phyloP scores from a whole-genome alignment of 2,329 filamentous ascomycete genomes.

The Didymella lethalis region DNA sequence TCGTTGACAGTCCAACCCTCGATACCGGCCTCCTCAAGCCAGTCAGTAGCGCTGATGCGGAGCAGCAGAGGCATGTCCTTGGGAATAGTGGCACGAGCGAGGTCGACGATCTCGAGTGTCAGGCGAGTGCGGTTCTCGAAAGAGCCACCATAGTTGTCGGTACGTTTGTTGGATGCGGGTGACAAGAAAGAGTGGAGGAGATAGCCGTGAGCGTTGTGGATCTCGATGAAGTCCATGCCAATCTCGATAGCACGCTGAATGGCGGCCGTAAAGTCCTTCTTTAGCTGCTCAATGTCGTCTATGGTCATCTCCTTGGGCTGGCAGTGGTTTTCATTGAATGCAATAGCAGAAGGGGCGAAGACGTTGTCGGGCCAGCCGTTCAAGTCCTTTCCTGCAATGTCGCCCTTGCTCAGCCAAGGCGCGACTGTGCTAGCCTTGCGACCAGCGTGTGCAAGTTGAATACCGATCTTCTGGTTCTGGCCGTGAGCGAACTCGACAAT shows the following conservation, averaged over 20 bases:
- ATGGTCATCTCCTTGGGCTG: conserved; percentile 72
- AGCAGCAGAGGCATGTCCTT: conserved; percentile 74
- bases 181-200: conserved; percentile 74
- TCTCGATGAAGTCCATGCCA: conserved; percentile 80
- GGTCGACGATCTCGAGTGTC: conserved; percentile 70
- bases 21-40: conserved; percentile 68
- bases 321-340: conserved; percentile 69
- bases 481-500: conserved; percentile 81
- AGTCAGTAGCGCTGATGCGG: conserved; percentile 77
- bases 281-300: conserved; percentile 71
- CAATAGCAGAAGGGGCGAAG: conserved; percentile 64
- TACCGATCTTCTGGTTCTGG: conserved; percentile 77
- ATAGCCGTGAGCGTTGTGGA: conserved; percentile 83
- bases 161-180: conserved; percentile 73
- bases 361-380: conserved; percentile 65
- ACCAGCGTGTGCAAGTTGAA: conserved; percentile 85
- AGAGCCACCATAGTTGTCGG: conserved; percentile 71
- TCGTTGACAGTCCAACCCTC: conserved; percentile 74
- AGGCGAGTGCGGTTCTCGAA: conserved; percentile 77
- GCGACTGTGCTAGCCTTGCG: conserved; percentile 67
- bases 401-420: conserved; percentile 67
- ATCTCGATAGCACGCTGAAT: conserved; percentile 63
- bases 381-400: conserved; percentile 63
- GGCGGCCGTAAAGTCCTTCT: conserved; percentile 69
- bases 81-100: conserved; percentile 69